A percentile compares a stretch with the other conserved stretches of the same genome.
These are phyloP conservation scores for Oryza meyeriana DNA, from an alignment of 176 grass and related monocot genomes.

Conservation along the genomic window DNA sequence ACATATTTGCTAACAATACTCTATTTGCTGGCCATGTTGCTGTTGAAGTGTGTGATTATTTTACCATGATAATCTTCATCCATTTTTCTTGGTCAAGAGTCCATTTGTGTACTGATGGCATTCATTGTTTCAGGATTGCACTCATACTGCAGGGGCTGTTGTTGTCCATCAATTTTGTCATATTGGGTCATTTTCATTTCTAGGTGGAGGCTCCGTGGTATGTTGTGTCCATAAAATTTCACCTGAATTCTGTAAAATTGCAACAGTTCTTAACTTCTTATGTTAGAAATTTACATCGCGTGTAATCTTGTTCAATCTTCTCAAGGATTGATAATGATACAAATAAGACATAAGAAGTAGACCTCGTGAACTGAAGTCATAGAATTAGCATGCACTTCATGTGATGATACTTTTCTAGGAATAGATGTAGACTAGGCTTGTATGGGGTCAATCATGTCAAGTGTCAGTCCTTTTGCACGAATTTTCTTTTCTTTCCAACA, in stretches of 20 bases:
- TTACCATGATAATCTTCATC: neutral
- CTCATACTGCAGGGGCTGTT: slow-evolving; percentile 69
- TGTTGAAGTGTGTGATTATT: slow-evolving; percentile 74
- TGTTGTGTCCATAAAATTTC: slow-evolving; percentile 6
- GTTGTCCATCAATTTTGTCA: slow-evolving; percentile 96
- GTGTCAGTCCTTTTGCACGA: slow-evolving; percentile 19
- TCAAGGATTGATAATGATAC: neutral
- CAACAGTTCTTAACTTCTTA: neutral
- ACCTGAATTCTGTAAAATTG: neutral
- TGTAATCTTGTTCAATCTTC: neutral
- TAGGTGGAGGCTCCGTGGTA: slow-evolving; percentile 85
- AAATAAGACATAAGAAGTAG: neutral
- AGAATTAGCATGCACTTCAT: neutral
- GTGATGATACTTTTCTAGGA: neutral
- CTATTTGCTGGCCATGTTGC: slow-evolving; percentile 80
- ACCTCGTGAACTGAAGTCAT: neutral
- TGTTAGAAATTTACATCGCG: neutral
- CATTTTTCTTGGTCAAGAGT: slow-evolving; percentile 7
- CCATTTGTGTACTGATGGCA: neutral
- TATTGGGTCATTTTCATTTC: slow-evolving; percentile 84
- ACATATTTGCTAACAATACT: slow-evolving; percentile 94
- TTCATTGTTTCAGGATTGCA: slow-evolving; percentile 52
- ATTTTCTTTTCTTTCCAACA: neutral
- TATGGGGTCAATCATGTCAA: neutral
- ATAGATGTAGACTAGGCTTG: slow-evolving; percentile 13